These are phyloP conservation scores for Physaria fendleri DNA, from an alignment of 345 rosid species.

Conservation along the genomic window DNA sequence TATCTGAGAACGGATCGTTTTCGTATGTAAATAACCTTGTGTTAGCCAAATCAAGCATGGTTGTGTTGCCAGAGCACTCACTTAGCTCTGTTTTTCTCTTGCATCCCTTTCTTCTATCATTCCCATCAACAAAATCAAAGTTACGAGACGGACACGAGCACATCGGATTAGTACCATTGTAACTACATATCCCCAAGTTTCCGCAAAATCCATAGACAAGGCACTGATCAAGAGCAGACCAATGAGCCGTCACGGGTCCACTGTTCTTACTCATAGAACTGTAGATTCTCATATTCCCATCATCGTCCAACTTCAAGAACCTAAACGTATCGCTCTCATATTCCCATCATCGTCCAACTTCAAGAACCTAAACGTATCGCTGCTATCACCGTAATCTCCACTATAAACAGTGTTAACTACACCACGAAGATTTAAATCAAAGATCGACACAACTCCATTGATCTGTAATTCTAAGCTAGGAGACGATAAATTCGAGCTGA, in stretches of 20 bases:
- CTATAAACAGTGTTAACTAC: slow-evolving; percentile 33
- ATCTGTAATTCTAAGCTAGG: slow-evolving; percentile 39
- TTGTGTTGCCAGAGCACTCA: slow-evolving; percentile 34
- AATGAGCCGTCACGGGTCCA: slow-evolving; percentile 25
- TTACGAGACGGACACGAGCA: slow-evolving; percentile 61
- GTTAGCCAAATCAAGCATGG: slow-evolving; percentile 48
- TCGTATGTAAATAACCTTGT: slow-evolving; percentile 35
- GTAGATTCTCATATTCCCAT: slow-evolving; percentile 64
- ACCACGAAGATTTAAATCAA: slow-evolving; percentile 23
- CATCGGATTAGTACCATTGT: slow-evolving; percentile 35
- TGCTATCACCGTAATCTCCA: slow-evolving; percentile 50
- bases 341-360: too few relatives aligned
- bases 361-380: too few relatives aligned
- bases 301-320: slow-evolving; percentile 45
- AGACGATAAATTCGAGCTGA: slow-evolving; percentile 35
- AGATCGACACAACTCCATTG: slow-evolving; percentile 38
- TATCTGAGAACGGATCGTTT: slow-evolving; percentile 24
- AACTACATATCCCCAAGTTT: slow-evolving; percentile 51
- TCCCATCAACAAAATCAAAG: slow-evolving; percentile 43
- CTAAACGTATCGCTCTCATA: slow-evolving; percentile 46
- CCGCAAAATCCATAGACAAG: slow-evolving; percentile 60
- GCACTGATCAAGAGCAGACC: slow-evolving; percentile 61
- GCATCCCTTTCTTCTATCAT: slow-evolving; percentile 49
- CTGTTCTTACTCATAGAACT: slow-evolving; percentile 25
- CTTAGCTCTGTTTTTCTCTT: slow-evolving; percentile 45